Percentiles rank a stretch among this genome's conserved stretches.
Evolutionary conservation across 169 alveolate genomes (phyloP).

Genomic region (Eimeria falciformis): DNA sequence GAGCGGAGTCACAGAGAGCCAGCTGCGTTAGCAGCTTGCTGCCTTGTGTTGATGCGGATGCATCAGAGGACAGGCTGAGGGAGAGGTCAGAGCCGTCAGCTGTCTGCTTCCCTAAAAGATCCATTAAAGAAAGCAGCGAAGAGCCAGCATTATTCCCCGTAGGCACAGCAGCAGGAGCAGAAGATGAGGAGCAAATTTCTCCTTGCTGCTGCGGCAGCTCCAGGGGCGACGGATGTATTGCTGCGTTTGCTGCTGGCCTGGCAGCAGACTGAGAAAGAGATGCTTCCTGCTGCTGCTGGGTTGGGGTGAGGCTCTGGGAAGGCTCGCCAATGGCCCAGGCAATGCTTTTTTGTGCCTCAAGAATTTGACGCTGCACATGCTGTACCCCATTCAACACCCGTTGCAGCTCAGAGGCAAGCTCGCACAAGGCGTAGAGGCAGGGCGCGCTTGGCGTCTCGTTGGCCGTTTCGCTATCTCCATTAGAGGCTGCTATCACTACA

Average conservation of each 20-base stretch:
- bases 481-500: background rate
- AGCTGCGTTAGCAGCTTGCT: background rate
- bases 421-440: background rate
- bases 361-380: constrained; percentile 25
- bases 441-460: background rate
- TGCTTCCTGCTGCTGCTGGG: background rate
- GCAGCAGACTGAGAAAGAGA: background rate
- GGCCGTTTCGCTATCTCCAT: background rate
- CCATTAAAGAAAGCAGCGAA: background rate
- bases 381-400: constrained; percentile 5
- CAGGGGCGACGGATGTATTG: background rate
- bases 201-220: background rate
- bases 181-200: too few relatives aligned
- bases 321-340: constrained; percentile 20
- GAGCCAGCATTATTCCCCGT: too few relatives aligned
- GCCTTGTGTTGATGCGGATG: background rate
- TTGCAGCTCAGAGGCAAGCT: background rate
- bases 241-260: constrained; percentile 13
- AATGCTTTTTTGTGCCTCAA: constrained; percentile 4
- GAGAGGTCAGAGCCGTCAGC: background rate
- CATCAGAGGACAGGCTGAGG: background rate
- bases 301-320: background rate
- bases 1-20: background rate
- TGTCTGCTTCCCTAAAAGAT: background rate
- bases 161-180: too few relatives aligned